Evolutionary conservation across 108 stramenopile genomes (phyloP).

Genomic region (Asterionellopsis glacialis): DNA sequence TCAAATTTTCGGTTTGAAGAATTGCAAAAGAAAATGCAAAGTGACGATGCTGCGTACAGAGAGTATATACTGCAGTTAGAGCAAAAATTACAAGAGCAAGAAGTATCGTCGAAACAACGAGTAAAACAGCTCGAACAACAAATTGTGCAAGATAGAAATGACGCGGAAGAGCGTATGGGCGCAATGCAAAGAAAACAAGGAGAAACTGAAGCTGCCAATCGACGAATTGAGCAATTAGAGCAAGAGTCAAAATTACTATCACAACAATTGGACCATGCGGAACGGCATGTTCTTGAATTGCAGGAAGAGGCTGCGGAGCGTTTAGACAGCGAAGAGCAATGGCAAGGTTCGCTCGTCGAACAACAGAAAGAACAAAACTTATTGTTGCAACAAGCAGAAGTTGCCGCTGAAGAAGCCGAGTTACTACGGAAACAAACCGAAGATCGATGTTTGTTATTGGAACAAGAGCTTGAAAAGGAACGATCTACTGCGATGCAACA

Average conservation of each 20-base stretch:
- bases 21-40: too few species aligned
- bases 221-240: conserved; percentile 2
- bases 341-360: not conserved
- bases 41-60: too few species aligned
- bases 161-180: not conserved
- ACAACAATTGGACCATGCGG: not conserved
- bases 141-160: conserved; percentile 1
- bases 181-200: not conserved
- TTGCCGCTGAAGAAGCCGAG: conserved; percentile 19
- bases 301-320: not conserved
- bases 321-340: conserved; percentile 2
- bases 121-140: not conserved
- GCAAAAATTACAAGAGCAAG: not conserved
- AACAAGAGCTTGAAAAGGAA: conserved; percentile 18
- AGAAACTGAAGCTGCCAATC: not conserved
- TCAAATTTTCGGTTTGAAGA: too few species aligned
- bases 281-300: conserved; percentile 4
- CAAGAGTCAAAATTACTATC: conserved; percentile 2
- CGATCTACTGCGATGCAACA: conserved; percentile 11
- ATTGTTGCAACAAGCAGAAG: conserved; percentile 16
- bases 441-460: conserved; percentile 23
- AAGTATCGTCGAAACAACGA: not conserved
- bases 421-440: conserved; percentile 19
- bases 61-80: not conserved
- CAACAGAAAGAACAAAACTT: not conserved